phyloP scores from a whole-genome alignment of 441 rosid genomes.

The Mallotus repandus region DNA sequence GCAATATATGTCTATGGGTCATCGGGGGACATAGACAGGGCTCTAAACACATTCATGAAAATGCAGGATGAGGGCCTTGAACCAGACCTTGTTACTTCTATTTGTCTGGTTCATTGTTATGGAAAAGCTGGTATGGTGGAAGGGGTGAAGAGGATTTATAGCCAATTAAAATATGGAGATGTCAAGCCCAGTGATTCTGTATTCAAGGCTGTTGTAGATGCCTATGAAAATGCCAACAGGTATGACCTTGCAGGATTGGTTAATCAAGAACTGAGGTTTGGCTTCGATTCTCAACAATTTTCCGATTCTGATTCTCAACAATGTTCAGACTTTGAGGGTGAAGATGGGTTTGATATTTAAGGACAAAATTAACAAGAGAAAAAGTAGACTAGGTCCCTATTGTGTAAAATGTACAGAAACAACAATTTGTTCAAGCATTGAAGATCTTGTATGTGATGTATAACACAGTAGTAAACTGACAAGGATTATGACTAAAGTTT shows the following conservation, averaged over 20 bases:
- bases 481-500: background rate
- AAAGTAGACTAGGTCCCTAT: background rate
- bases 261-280: constrained; percentile 61
- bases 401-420: constrained; percentile 15
- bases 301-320: constrained; percentile 24
- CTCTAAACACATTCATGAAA: constrained; percentile 63
- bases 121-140: constrained; percentile 84
- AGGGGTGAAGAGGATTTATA: constrained; percentile 73
- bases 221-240: constrained; percentile 58
- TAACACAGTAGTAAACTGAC: background rate
- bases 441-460: constrained; percentile 8
- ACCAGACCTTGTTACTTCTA: constrained; percentile 67
- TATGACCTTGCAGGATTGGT: constrained; percentile 66
- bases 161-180: constrained; percentile 54
- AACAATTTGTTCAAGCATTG: constrained; percentile 6
- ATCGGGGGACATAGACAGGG: constrained; percentile 60
- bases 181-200: constrained; percentile 56
- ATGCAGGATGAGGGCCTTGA: constrained; percentile 70
- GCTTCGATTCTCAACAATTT: constrained; percentile 38
- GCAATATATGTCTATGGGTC: constrained; percentile 61
- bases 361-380: background rate
- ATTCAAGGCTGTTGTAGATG: constrained; percentile 62
- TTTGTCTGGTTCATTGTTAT: constrained; percentile 64
- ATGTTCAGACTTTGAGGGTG: constrained; percentile 30
- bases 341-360: constrained; percentile 22